Conservation (phyloP, 1,284 basidiomycete genomes). For the Malassezia slooffiae region DNA sequence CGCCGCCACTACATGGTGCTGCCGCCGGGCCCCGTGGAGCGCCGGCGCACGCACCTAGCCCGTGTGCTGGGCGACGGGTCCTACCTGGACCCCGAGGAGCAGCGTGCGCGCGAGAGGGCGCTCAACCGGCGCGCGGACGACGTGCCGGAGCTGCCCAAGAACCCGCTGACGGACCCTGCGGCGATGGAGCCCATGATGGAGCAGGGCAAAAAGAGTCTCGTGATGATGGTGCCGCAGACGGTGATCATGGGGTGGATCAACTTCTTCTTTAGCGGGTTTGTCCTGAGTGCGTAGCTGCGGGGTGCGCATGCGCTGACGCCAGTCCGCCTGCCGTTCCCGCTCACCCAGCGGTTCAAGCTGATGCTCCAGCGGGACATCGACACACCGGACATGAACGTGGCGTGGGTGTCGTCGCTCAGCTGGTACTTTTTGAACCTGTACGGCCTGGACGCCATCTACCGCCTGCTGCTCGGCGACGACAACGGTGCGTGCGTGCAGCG, state of each 20-base stretch:
- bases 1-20: slow-evolving; percentile 33
- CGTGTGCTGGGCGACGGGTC: slow-evolving; percentile 30
- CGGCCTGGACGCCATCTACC: slow-evolving; percentile 88
- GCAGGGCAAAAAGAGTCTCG: slow-evolving; percentile 96
- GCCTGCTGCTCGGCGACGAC: slow-evolving; percentile 78
- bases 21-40: slow-evolving; percentile 26
- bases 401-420: slow-evolving; percentile 95
- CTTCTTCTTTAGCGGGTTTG: slow-evolving; percentile 97
- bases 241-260: slow-evolving; percentile 99
- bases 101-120: slow-evolving; percentile 7
- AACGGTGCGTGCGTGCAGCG: slow-evolving; percentile 63
- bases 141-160: slow-evolving; percentile 47
- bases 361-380: slow-evolving; percentile 95
- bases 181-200: slow-evolving; percentile 99
- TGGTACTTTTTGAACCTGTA: slow-evolving; percentile 99
- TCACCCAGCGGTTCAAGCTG: slow-evolving; percentile 95
- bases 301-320: neutral
- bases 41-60: slow-evolving; percentile 26
- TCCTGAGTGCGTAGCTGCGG: slow-evolving; percentile 67
- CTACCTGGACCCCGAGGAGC: slow-evolving; percentile 30
- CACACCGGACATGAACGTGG: slow-evolving; percentile 90
- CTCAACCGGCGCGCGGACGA: slow-evolving; percentile 15
- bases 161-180: slow-evolving; percentile 67
- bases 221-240: slow-evolving; percentile 57
- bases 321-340: slow-evolving; percentile 86